These are phyloP conservation scores for Zarea fungicola DNA, from an alignment of 2,329 filamentous ascomycete genomes.

Conservation along the genomic window DNA sequence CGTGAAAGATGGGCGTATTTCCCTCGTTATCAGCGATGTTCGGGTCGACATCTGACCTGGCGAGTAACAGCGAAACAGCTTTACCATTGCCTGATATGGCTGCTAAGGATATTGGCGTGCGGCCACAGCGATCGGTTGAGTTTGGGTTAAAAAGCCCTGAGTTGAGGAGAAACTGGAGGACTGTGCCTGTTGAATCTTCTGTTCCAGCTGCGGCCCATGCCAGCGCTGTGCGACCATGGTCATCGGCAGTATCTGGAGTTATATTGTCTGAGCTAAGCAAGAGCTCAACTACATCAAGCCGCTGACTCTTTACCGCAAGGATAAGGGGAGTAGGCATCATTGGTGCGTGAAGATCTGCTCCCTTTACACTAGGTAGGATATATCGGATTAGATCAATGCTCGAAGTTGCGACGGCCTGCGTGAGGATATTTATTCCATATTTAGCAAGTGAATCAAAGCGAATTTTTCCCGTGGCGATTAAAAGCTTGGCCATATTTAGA, in stretches of 20 bases:
- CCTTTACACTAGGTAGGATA: no score
- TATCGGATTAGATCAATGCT: neutral
- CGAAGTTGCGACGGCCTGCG: neutral
- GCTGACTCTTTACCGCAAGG: no score
- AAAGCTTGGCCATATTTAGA: neutral
- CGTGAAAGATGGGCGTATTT: neutral
- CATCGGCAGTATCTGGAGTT: neutral
- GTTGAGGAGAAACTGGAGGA: neutral
- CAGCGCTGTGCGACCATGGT: neutral
- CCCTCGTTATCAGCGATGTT: neutral
- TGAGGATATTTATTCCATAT: neutral
- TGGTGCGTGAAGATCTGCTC: no score
- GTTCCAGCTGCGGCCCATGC: neutral
- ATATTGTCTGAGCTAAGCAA: neutral
- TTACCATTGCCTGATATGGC: neutral
- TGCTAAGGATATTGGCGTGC: neutral
- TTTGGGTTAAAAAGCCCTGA: neutral
- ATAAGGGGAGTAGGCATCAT: no score
- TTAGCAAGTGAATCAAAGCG: neutral
- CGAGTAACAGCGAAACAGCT: neutral
- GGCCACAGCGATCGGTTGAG: neutral
- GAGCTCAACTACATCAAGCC: neutral
- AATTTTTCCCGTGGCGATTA: neutral
- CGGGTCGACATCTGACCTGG: neutral
- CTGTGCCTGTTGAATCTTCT: no score